These are phyloP conservation scores for Casuarina cunninghamiana DNA, from an alignment of 306 rosid genomes.

Conservation along the genomic window DNA sequence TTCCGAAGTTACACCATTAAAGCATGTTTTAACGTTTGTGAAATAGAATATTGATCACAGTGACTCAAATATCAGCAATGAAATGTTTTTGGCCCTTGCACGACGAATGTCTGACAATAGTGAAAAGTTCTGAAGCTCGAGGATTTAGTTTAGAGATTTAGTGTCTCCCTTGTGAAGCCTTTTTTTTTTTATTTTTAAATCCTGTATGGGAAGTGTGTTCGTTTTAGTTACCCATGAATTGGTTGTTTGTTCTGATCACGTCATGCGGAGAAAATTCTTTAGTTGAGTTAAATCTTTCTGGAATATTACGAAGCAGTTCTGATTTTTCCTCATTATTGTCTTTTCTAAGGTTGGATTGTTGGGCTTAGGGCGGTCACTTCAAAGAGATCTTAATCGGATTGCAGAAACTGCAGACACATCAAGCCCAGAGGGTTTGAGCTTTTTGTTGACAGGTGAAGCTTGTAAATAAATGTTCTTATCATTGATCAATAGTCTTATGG, in stretches of 20 bases:
- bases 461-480: conserved; percentile 12
- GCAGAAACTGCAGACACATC: conserved; percentile 93
- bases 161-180: not conserved
- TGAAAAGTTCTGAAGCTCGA: not conserved
- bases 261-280: not conserved
- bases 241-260: not conserved
- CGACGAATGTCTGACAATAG: not conserved
- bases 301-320: conserved; percentile 18
- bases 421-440: conserved; percentile 76
- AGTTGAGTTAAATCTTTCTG: conserved; percentile 16
- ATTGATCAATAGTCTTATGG: conserved; percentile 8
- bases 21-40: not conserved
- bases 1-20: not conserved
- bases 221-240: not conserved
- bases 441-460: conserved; percentile 78
- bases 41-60: not conserved
- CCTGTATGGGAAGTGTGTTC: not conserved
- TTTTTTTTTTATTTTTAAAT: not conserved
- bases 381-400: conserved; percentile 86
- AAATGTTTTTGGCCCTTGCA: not conserved
- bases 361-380: conserved; percentile 87
- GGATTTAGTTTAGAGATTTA: not conserved
- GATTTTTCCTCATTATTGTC: conserved; percentile 14
- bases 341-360: conserved; percentile 76
- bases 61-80: not conserved